A percentile compares a stretch with the other conserved stretches of the same genome.
phyloP scores from a whole-genome alignment of 345 rosid genomes.

The Eucalyptus regnans region DNA sequence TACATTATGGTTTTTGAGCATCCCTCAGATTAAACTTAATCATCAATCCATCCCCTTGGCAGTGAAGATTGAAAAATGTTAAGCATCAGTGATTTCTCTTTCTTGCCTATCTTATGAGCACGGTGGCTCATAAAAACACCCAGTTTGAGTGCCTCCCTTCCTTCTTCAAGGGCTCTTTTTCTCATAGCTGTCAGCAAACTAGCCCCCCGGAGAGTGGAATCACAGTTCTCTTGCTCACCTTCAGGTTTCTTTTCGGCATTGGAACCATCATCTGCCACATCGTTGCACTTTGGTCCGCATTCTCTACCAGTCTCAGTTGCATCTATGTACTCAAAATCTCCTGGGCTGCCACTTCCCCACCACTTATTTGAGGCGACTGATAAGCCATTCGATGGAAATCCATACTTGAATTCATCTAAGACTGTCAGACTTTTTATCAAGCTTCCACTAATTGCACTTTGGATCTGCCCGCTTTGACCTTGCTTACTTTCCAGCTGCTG shows the following conservation, averaged over 20 bases:
- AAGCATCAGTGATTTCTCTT: constrained; percentile 26
- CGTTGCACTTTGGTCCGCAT: constrained; percentile 1
- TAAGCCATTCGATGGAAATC: constrained; percentile 64
- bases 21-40: neutral
- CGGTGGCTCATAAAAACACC: constrained; percentile 20
- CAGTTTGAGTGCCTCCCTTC: constrained; percentile 30
- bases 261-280: neutral
- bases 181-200: constrained; percentile 29
- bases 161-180: constrained; percentile 33
- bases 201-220: constrained; percentile 1
- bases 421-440: constrained; percentile 13
- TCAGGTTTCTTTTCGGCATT: constrained; percentile 4
- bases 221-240: constrained; percentile 5
- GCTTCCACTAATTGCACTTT: constrained; percentile 3
- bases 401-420: constrained; percentile 54
- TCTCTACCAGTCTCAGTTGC: constrained; percentile 15
- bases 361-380: constrained; percentile 35
- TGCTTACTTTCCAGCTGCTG: constrained; percentile 24
- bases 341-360: constrained; percentile 43
- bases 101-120: constrained; percentile 19
- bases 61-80: constrained; percentile 39
- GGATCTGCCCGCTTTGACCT: neutral
- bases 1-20: neutral
- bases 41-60: constrained; percentile 26
- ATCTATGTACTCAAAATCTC: neutral